Evolutionary conservation across 352 stramenopile genomes (phyloP), one percentile per base, ranked within the genome.

Genomic region (Pythium pyrilobum): DNA sequence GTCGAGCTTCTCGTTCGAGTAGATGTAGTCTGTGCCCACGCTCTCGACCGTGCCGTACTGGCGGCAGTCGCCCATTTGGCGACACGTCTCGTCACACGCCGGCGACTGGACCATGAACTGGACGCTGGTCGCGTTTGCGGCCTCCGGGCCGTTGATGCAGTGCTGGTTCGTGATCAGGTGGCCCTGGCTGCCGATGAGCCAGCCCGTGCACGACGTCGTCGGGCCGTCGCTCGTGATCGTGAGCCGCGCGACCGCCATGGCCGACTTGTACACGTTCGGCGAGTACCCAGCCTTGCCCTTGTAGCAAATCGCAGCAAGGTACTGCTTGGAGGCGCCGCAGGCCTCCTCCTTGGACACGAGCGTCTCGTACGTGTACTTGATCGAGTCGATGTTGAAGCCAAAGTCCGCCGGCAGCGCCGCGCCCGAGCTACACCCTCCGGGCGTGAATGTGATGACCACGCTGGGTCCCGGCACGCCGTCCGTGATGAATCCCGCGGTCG

Each of bases 161-260:
- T 76, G 67, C 31, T 71, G 42, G 48, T 76, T 76, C 23, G 67
- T 76, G 16, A 76, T 56, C 18, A 76, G 25, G 43, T 76, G 67
- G 40, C 65, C 65, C 18, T 73, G 21, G 36, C 60, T 70, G 39
- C 67, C 67, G 8, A 72, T 24, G 11, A 76, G 48, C 64, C 64
- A 76, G 53, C 64, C 67, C 49, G 67, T 76, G 58, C 67, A 76
- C 15, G 55, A 46, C 23, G 50, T 56, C 3, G 49, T 57, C 21
- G 62, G 50, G 16, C 56, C 55, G 5, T 40, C 27, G 11, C 55
- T 65, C 24, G 47, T 28, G 40, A 61, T 62, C 46, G 62, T 59
- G 2, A 77, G 52, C 11, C 68, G 68, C 39, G 65, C 64, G 7
- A 77, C 62, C 8, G 68, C 52, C 16, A 72, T 54, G 36, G 58